Conservation (phyloP, 306 rosid genomes). For the Rubus idaeus region DNA sequence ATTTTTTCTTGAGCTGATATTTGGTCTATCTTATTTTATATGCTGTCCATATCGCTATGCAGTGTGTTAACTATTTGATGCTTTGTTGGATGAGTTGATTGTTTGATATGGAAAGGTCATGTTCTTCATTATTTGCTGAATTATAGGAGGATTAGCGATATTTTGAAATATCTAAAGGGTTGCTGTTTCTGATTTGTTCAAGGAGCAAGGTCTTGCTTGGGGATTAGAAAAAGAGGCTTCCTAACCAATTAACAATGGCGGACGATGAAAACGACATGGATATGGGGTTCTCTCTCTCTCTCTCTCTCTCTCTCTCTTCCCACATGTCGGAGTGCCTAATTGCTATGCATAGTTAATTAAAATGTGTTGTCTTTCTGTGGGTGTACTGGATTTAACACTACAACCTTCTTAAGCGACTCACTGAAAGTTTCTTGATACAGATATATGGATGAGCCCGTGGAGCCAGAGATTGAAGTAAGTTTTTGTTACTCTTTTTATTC, state of each 20-base stretch:
- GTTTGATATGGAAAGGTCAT: neutral
- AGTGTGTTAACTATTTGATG: neutral
- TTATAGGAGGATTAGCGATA: neutral
- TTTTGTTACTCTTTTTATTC: neutral
- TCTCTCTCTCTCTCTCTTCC: neutral
- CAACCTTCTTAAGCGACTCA: neutral
- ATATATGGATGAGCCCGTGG: constrained; percentile 83
- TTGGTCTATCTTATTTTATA: neutral
- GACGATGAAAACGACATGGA: constrained; percentile 49
- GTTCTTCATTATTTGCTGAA: neutral
- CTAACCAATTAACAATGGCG: constrained; percentile 33
- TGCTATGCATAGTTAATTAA: neutral
- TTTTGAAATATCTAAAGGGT: no score
- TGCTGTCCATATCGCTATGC: neutral
- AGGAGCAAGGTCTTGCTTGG: neutral
- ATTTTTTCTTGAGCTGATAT: neutral
- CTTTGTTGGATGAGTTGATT: neutral
- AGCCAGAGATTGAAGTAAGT: constrained; percentile 82
- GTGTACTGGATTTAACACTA: neutral
- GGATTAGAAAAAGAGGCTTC: constrained; percentile 4
- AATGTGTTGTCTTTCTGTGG: neutral
- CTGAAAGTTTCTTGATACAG: constrained; percentile 34
- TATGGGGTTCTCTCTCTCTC: constrained; percentile 36
- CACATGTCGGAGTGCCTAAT: no score
- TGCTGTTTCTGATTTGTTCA: neutral